These are phyloP conservation scores for Spizellomyces punctatus DNA, from an alignment of 192 early-diverging fungal genomes.

Conservation along the genomic window DNA sequence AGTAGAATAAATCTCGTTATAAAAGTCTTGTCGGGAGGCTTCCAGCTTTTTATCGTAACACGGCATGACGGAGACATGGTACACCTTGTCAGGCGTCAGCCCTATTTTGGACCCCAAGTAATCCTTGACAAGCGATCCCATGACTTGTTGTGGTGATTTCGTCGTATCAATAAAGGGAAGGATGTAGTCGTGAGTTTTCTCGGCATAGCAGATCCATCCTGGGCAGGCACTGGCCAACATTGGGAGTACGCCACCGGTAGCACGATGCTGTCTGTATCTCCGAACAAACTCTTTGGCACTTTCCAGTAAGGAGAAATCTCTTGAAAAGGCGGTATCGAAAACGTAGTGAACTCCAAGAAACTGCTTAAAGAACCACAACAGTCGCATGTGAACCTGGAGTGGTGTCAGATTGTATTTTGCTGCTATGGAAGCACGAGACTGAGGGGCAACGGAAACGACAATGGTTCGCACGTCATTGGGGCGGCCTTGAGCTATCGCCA, in stretches of 20 bases:
- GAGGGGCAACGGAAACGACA: slow-evolving; percentile 89
- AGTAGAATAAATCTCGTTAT: slow-evolving; percentile 74
- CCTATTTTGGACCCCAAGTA: slow-evolving; percentile 70
- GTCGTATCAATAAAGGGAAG: slow-evolving; percentile 86
- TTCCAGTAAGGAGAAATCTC: slow-evolving; percentile 85
- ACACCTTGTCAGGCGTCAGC: slow-evolving; percentile 71
- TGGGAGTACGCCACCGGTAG: slow-evolving; percentile 36
- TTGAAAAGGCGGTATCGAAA: slow-evolving; percentile 86
- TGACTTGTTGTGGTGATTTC: slow-evolving; percentile 97
- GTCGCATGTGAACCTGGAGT: slow-evolving; percentile 66
- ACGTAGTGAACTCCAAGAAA: slow-evolving; percentile 80
- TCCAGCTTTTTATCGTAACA: slow-evolving; percentile 99
- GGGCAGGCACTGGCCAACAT: slow-evolving; percentile 61
- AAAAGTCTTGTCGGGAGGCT: slow-evolving; percentile 91
- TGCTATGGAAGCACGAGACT: slow-evolving; percentile 87
- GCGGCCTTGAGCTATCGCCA: slow-evolving; percentile 30
- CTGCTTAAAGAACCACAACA: slow-evolving; percentile 75
- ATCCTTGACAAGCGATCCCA: slow-evolving; percentile 92
- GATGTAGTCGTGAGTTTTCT: slow-evolving; percentile 93
- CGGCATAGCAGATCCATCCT: slow-evolving; percentile 98
- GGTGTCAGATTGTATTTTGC: slow-evolving; percentile 77
- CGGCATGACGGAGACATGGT: slow-evolving; percentile 95
- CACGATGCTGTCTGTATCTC: slow-evolving; percentile 54
- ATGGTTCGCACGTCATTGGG: slow-evolving; percentile 49
- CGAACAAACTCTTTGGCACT: slow-evolving; percentile 88